Base-by-base conservation (phyloP, 192 early-diverging fungal genomes). In the Powellomyces hirtus region DNA sequence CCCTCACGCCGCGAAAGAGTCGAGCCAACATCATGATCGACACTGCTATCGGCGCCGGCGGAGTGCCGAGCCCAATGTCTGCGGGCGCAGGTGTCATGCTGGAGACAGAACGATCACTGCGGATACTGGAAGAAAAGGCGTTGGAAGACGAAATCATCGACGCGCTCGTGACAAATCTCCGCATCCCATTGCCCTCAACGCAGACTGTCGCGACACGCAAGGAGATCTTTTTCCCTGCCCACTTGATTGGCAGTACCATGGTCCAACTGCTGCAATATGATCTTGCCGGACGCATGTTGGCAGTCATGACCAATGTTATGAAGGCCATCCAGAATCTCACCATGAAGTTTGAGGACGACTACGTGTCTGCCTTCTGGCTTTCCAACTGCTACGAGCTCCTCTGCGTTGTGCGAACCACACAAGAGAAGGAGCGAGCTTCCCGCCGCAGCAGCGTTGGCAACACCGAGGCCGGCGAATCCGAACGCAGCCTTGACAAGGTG, bases 141-240 rank as follows among this genome's bases (percentile, higher is more conserved):
- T 60, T 85, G 30, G 83, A 82, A 68, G 79, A 86, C 45, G 96
- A 98, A 82, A 89, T 99, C 34, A 76, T 97, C 27, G 88, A 93
- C 53, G 90, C 92, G 46, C 83, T 99, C 16, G 89, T 99, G 50
- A 89, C 87, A 68, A 89, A 89, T 70, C 78, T 98, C 35, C 90
- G 92, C 70, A 94, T 98, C 64, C 94, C 95, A 10, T 79, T 94
- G 35, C 94, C 93, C 55, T 89, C 79, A 63, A 80, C 88, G 2
- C 90, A 93, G 62, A 85, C 88, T 33, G 78, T 89, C 69, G 93
- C 89, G 30, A 87, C 76, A 57, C 77, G 76, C 75, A 92, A 88
- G 79, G 94, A 95, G 72, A 90, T 99, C 49, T 85, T 97, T 75
- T 97, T 95, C 89, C 95, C 96, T 0, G 92, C 97, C 16, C 95